Percentiles rank a stretch among this genome's conserved stretches.
Evolutionary conservation across 352 stramenopile genomes (phyloP).

Genomic region (Phytophthora cajani): DNA sequence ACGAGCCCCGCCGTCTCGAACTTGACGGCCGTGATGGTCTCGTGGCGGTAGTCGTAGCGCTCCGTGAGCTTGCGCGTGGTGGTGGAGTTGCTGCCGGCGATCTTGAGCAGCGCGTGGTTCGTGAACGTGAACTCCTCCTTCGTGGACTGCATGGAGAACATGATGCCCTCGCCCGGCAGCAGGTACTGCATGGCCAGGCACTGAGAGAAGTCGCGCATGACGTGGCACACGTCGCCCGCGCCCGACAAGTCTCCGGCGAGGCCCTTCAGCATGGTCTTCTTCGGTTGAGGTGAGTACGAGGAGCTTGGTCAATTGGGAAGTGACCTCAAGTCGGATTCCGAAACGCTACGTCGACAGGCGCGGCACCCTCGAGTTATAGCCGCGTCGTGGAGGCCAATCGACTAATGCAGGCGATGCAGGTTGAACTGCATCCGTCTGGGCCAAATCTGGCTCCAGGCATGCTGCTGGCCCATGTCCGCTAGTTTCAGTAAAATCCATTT

Average conservation of each 20-base stretch:
- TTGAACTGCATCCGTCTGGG: slow-evolving; percentile 17
- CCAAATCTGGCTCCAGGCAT: slow-evolving; percentile 4
- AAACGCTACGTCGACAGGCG: not conserved
- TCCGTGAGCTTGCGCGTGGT: slow-evolving; percentile 64
- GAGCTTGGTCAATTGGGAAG: slow-evolving; percentile 13
- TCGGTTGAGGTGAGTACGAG: not conserved
- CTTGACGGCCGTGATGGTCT: slow-evolving; percentile 41
- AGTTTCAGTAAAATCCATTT: not conserved
- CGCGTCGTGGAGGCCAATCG: slow-evolving; percentile 2
- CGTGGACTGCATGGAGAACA: slow-evolving; percentile 60
- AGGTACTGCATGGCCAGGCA: slow-evolving; percentile 47
- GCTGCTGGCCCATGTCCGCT: not conserved
- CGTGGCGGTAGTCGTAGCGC: slow-evolving; percentile 47
- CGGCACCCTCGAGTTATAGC: slow-evolving; percentile 9
- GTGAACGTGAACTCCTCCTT: slow-evolving; percentile 76
- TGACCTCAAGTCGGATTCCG: not conserved
- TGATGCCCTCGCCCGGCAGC: slow-evolving; percentile 50
- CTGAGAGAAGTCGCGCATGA: slow-evolving; percentile 49
- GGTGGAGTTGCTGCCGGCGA: slow-evolving; percentile 46
- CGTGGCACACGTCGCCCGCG: slow-evolving; percentile 58
- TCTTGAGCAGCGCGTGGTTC: slow-evolving; percentile 61
- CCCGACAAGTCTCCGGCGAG: slow-evolving; percentile 61
- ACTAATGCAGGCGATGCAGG: slow-evolving; percentile 12
- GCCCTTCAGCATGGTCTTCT: slow-evolving; percentile 54
- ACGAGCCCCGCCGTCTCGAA: slow-evolving; percentile 61